Conservation (phyloP, 495 filamentous ascomycete species). For the Xylaria sp. region DNA sequence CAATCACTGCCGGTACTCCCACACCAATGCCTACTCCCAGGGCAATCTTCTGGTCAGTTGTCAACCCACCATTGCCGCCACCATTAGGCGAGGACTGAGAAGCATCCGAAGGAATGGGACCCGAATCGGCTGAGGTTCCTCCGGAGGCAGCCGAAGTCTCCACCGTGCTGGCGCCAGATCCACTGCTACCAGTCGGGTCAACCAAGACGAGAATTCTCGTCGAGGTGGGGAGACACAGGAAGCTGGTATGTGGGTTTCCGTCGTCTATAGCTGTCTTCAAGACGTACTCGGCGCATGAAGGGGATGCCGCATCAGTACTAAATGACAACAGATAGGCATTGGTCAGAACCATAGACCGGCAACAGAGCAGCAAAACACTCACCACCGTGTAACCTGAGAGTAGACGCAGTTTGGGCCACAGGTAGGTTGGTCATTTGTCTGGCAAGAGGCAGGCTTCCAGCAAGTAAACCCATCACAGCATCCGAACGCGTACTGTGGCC, state of each 20-base stretch:
- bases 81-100: background rate
- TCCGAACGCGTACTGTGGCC: slow-evolving; percentile 6
- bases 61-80: background rate
- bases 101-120: background rate
- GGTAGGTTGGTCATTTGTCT: background rate
- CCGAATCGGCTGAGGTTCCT: background rate
- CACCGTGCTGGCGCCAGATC: background rate
- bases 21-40: background rate
- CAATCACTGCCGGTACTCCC: background rate
- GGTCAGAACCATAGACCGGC: background rate
- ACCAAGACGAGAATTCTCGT: background rate
- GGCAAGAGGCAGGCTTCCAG: slow-evolving; percentile 10
- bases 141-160: background rate
- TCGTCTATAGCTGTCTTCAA: background rate
- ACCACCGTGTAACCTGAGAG: background rate
- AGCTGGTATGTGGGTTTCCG: background rate
- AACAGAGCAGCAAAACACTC: background rate
- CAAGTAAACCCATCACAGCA: background rate
- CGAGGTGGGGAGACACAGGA: background rate
- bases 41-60: background rate
- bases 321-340: background rate
- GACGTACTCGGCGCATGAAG: slow-evolving; percentile 9
- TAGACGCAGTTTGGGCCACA: slow-evolving; percentile 11
- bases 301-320: background rate
- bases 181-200: background rate